These are phyloP conservation scores for Fraxinus xanthoxyloides DNA, from an alignment of 305 asterid species.

Conservation along the genomic window DNA sequence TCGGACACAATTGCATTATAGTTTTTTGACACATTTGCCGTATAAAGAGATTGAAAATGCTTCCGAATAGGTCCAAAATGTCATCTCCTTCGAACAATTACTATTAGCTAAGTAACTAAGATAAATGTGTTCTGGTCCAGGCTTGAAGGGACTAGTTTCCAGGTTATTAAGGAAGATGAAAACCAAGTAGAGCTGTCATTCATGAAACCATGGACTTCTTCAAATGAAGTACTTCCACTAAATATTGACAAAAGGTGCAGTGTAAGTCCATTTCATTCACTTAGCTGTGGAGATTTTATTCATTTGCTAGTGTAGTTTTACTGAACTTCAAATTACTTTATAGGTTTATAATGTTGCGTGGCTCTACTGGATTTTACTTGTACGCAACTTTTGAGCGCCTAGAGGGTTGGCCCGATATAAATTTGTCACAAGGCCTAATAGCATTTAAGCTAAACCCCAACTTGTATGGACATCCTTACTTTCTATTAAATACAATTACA, in stretches of 20 bases:
- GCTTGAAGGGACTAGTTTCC: conserved; percentile 43
- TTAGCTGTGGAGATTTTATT: not conserved
- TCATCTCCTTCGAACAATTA: not conserved
- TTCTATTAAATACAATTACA: not conserved
- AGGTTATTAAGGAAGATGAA: conserved; percentile 41
- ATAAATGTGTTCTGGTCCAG: conserved; percentile 24
- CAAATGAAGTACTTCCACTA: conserved; percentile 41
- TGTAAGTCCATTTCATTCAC: conserved; percentile 23
- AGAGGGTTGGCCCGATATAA: conserved; percentile 72
- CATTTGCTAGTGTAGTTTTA: not conserved
- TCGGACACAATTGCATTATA: not conserved
- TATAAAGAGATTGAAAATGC: not conserved
- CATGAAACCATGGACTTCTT: conserved; percentile 36
- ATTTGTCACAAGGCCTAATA: conserved; percentile 60
- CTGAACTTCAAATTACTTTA: not conserved
- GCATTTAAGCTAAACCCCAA: conserved; percentile 69
- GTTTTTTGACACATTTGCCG: not conserved
- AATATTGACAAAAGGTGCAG: conserved; percentile 83
- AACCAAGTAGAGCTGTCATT: conserved; percentile 64
- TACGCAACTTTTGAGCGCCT: conserved; percentile 62
- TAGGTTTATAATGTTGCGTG: conserved; percentile 71
- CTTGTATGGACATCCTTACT: conserved; percentile 36
- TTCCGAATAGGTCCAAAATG: not conserved
- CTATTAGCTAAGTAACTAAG: not conserved
- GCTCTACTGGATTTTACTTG: conserved; percentile 67